These are phyloP conservation scores for Spergularia azorica DNA, from an alignment of 179 eudicot species.

Conservation along the genomic window DNA sequence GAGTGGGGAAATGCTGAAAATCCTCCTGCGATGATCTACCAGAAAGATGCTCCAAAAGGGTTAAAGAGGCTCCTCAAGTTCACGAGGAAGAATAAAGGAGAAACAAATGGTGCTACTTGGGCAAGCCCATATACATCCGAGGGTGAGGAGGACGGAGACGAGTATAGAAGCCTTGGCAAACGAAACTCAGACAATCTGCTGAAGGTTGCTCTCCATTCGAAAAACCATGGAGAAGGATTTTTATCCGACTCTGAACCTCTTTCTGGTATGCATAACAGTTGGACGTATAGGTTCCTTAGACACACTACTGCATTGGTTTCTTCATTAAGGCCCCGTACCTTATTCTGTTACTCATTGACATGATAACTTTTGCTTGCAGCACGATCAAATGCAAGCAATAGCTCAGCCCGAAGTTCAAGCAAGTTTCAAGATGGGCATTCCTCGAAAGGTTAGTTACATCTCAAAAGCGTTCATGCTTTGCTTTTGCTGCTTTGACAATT, in stretches of 20 bases:
- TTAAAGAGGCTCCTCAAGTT: constrained; percentile 90
- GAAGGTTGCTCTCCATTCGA: constrained; percentile 67
- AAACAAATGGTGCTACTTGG: constrained; percentile 63
- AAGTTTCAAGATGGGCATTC: constrained; percentile 55
- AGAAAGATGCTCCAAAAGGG: constrained; percentile 96
- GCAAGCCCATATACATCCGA: constrained; percentile 84
- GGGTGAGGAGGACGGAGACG: constrained; percentile 92
- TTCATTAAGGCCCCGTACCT: background rate
- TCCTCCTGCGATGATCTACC: constrained; percentile 79
- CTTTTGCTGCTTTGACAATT: background rate
- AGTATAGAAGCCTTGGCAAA: constrained; percentile 50
- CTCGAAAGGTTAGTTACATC: constrained; percentile 54
- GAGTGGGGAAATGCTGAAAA: constrained; percentile 98
- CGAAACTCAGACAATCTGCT: constrained; percentile 59
- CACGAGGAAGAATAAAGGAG: constrained; percentile 78
- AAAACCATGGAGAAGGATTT: constrained; percentile 52
- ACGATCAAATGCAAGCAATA: constrained; percentile 59
- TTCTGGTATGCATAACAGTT: constrained; percentile 42
- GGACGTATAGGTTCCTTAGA: background rate
- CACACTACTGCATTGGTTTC: background rate
- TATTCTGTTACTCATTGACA: background rate
- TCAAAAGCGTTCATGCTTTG: background rate
- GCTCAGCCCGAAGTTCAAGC: constrained; percentile 50
- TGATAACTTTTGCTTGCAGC: constrained; percentile 37
- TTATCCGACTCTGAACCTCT: constrained; percentile 47